Evolutionary conservation across 1,139 yeast species (phyloP).

Genomic region (Sugiyamaella castrensis): DNA sequence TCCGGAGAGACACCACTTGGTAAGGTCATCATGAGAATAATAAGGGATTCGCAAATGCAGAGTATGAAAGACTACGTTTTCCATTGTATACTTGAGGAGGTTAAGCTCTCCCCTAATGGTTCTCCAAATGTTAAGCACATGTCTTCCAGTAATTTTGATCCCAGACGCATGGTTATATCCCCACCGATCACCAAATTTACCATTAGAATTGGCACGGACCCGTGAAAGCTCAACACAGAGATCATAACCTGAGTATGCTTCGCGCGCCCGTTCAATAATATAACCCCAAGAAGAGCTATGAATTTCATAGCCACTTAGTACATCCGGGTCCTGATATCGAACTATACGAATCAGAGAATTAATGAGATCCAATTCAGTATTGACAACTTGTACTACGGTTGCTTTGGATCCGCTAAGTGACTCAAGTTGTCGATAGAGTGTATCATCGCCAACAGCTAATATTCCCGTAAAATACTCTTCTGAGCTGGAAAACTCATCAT

Average conservation of each 20-base stretch:
- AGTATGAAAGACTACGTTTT: constrained; percentile 67
- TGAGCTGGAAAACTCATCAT: constrained; percentile 16
- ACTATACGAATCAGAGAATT: constrained; percentile 55
- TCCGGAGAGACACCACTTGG: constrained; percentile 46
- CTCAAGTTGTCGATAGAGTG: constrained; percentile 12
- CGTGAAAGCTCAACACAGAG: constrained; percentile 50
- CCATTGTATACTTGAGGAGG: constrained; percentile 68
- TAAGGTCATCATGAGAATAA: constrained; percentile 50
- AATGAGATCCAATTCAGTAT: constrained; percentile 56
- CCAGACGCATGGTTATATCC: constrained; percentile 77
- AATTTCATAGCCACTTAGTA: constrained; percentile 80
- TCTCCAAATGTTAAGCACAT: constrained; percentile 83
- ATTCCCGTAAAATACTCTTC: constrained; percentile 20
- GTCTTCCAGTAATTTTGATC: constrained; percentile 70
- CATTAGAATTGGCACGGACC: constrained; percentile 32
- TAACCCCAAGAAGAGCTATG: constrained; percentile 89
- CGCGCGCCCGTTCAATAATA: constrained; percentile 58
- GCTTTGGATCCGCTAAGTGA: constrained; percentile 13
- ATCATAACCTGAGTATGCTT: constrained; percentile 48
- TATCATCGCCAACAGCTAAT: constrained; percentile 22
- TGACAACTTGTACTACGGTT: constrained; percentile 34
- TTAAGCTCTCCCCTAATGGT: constrained; percentile 59
- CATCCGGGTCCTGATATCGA: constrained; percentile 75
- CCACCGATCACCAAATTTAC: constrained; percentile 69
- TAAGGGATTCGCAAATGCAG: constrained; percentile 67